These are phyloP conservation scores for Omphalotus guepiniiformis DNA, from an alignment of 768 basidiomycete species.

Conservation along the genomic window DNA sequence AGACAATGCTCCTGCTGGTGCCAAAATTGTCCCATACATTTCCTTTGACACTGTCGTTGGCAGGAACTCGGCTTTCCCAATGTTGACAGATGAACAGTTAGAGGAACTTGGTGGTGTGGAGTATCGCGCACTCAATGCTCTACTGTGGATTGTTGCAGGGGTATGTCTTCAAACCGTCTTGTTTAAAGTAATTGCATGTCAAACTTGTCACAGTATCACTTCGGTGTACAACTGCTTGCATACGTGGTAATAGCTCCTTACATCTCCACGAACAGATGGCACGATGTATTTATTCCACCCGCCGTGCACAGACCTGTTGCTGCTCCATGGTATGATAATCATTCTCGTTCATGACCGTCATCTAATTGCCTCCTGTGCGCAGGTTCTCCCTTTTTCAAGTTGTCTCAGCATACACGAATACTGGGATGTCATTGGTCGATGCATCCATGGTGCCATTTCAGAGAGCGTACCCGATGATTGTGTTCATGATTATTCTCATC, in stretches of 20 bases:
- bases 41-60: conserved; percentile 84
- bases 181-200: not conserved
- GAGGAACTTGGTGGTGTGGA: conserved; percentile 95
- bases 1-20: conserved; percentile 33
- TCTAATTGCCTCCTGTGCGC: not conserved
- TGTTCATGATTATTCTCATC: conserved; percentile 68
- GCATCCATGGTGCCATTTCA: conserved; percentile 92
- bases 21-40: conserved; percentile 69
- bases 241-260: conserved; percentile 82
- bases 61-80: conserved; percentile 69
- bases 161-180: conserved; percentile 52
- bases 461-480: conserved; percentile 74
- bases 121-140: conserved; percentile 75
- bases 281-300: conserved; percentile 54
- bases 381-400: conserved; percentile 88
- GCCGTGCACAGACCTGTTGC: conserved; percentile 50
- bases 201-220: conserved; percentile 61
- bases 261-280: conserved; percentile 60
- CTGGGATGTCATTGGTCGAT: conserved; percentile 84
- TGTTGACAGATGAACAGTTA: conserved; percentile 72
- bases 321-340: conserved; percentile 66
- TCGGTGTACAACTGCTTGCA: conserved; percentile 61
- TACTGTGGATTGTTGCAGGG: conserved; percentile 74
- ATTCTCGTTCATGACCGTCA: not conserved
- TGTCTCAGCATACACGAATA: conserved; percentile 84